phyloP scores from a whole-genome alignment of 2,329 filamentous ascomycete species.

The Aschersonia sp. region DNA sequence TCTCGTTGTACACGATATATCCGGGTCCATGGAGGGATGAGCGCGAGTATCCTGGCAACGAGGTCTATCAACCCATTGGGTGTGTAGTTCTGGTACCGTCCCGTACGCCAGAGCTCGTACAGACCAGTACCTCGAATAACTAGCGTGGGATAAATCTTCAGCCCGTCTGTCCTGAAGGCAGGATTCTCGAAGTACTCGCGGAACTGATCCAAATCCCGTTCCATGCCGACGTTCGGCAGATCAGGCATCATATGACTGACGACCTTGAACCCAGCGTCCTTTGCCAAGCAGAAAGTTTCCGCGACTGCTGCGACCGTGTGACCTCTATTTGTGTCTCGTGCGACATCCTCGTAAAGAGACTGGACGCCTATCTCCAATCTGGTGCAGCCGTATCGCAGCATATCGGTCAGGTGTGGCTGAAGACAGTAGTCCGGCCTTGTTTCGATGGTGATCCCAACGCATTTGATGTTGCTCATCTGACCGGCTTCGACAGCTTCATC shows the following conservation, averaged over 20 bases:
- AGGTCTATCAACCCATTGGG: slow-evolving; percentile 93
- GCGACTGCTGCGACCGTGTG: slow-evolving; percentile 93
- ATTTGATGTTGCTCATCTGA: slow-evolving; percentile 95
- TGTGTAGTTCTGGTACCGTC: slow-evolving; percentile 96
- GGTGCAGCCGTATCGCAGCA: slow-evolving; percentile 97
- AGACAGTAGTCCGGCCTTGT: slow-evolving; percentile 94
- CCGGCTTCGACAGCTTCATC: slow-evolving; percentile 91
- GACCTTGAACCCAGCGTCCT: slow-evolving; percentile 97
- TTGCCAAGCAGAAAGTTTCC: slow-evolving; percentile 92
- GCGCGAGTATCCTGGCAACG: slow-evolving; percentile 85
- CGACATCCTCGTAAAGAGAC: slow-evolving; percentile 93
- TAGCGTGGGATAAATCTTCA: slow-evolving; percentile 96
- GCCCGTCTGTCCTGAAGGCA: slow-evolving; percentile 84
- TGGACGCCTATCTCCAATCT: slow-evolving; percentile 90
- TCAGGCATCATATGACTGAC: slow-evolving; percentile 99
- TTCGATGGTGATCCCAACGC: slow-evolving; percentile 96
- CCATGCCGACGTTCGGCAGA: slow-evolving; percentile 94
- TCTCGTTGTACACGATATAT: slow-evolving; percentile 98
- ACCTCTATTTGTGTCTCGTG: slow-evolving; percentile 91
- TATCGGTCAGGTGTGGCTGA: slow-evolving; percentile 85
- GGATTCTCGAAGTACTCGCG: slow-evolving; percentile 96
- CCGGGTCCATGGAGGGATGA: slow-evolving; percentile 93
- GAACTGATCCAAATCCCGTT: slow-evolving; percentile 93
- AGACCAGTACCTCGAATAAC: slow-evolving; percentile 93
- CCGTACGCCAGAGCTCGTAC: slow-evolving; percentile 95